Evolutionary conservation across 148 eudicot species (phyloP).

Genomic region (Persicaria tinctoria): DNA sequence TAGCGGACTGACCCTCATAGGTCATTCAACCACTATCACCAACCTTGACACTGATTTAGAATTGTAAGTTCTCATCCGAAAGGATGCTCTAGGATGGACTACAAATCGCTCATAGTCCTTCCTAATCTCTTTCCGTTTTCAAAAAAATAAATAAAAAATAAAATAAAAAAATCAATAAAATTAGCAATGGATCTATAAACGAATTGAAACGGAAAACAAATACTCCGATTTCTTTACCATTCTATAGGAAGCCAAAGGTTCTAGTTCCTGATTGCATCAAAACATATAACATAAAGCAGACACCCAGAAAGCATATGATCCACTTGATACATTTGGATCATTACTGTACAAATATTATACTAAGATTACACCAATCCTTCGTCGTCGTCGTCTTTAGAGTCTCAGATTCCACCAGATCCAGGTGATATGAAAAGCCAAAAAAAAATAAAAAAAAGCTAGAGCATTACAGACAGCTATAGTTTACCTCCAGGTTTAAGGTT

Average conservation of each 20-base stretch:
- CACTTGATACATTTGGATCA: slow-evolving; percentile 1
- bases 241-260: neutral
- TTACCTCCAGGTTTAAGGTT: slow-evolving; percentile 15
- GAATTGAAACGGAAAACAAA: too few relatives aligned
- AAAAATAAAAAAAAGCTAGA: neutral
- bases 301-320: slow-evolving; percentile 6
- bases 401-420: neutral
- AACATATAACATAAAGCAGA: neutral
- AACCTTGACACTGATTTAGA: too few relatives aligned
- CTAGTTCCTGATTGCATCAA: neutral
- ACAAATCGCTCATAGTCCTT: too few relatives aligned
- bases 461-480: slow-evolving; percentile 1
- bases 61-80: too few relatives aligned
- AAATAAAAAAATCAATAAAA: too few relatives aligned
- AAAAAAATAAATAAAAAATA: too few relatives aligned
- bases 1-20: too few relatives aligned
- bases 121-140: too few relatives aligned
- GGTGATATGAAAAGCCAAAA: neutral
- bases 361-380: neutral
- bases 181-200: too few relatives aligned
- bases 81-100: too few relatives aligned
- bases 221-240: neutral
- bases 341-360: slow-evolving; percentile 10
- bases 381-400: neutral
- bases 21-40: too few relatives aligned